Evolutionary conservation across 352 stramenopile species (phyloP).

Genomic region (Phytophthora tubulina): DNA sequence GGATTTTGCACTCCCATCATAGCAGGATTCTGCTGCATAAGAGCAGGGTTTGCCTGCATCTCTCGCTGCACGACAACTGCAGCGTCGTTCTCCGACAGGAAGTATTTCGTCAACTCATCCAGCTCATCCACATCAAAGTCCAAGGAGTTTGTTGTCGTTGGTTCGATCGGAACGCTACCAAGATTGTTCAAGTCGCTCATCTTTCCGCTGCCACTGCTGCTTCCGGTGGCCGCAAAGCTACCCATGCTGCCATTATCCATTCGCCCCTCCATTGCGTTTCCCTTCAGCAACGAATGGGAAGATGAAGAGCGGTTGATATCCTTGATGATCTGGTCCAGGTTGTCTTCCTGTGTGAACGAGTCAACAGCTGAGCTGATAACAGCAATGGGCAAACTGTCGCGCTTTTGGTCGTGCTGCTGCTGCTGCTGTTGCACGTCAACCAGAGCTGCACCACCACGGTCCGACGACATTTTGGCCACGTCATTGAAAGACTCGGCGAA

Average conservation of each 20-base stretch:
- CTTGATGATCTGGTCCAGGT: conserved; percentile 81
- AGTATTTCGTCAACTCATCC: conserved; percentile 80
- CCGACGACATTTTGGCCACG: conserved; percentile 55
- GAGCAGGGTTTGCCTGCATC: conserved; percentile 31
- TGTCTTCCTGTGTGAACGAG: conserved; percentile 79
- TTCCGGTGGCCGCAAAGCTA: conserved; percentile 43
- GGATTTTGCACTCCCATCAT: conserved; percentile 19
- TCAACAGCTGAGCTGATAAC: conserved; percentile 73
- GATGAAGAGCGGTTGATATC: conserved; percentile 72
- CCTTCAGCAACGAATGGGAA: conserved; percentile 55
- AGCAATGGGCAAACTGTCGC: conserved; percentile 75
- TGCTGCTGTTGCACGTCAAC: conserved; percentile 33
- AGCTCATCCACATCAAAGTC: conserved; percentile 81
- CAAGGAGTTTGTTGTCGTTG: conserved; percentile 53
- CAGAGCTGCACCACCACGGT: conserved; percentile 24
- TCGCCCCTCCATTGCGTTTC: conserved; percentile 3
- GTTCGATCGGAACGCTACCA: conserved; percentile 37
- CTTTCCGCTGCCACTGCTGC: conserved; percentile 42
- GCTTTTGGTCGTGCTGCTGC: conserved; percentile 53
- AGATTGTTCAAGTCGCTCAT: conserved; percentile 30
- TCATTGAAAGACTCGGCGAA: conserved; percentile 67
- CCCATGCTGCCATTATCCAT: conserved; percentile 29
- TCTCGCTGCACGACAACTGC: conserved; percentile 45
- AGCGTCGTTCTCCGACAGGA: conserved; percentile 66
- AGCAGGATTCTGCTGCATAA: conserved; percentile 11